These are phyloP conservation scores for Chrysoporthe cubensis DNA, from an alignment of 2,329 filamentous ascomycete genomes.

Conservation along the genomic window DNA sequence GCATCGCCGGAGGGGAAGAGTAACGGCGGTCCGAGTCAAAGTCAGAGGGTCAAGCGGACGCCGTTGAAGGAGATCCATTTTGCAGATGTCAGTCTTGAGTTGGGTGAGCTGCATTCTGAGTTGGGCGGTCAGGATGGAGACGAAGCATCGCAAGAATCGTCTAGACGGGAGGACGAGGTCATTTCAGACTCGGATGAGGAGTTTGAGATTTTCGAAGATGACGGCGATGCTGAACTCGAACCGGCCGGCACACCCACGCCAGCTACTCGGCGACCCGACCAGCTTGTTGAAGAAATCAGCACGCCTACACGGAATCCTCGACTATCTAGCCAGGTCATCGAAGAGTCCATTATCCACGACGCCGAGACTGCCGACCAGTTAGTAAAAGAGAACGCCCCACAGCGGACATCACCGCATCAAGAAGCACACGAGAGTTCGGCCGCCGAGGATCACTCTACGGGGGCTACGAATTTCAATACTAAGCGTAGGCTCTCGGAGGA, in stretches of 20 bases:
- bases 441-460: not conserved
- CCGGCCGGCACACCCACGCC: slow-evolving; percentile 34
- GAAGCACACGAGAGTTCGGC: not conserved
- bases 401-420: not conserved
- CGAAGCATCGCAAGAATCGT: slow-evolving; percentile 10
- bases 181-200: slow-evolving; percentile 58
- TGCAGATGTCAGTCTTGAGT: slow-evolving; percentile 24
- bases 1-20: not conserved
- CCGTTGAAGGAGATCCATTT: slow-evolving; percentile 28
- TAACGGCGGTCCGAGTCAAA: not conserved
- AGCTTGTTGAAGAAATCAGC: no score
- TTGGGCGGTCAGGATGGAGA: slow-evolving; percentile 6
- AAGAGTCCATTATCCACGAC: not conserved
- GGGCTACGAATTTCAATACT: not conserved
- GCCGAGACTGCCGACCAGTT: not conserved
- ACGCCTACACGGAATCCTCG: slow-evolving; percentile 1
- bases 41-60: slow-evolving; percentile 10
- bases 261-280: slow-evolving; percentile 20
- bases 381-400: no score
- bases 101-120: slow-evolving; percentile 17
- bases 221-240: slow-evolving; percentile 1
- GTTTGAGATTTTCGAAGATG: slow-evolving; percentile 38
- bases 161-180: slow-evolving; percentile 35
- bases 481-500: not conserved
- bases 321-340: not conserved